Base-by-base conservation (phyloP, 352 stramenopile genomes). In the Phytophthora citrophthora region DNA sequence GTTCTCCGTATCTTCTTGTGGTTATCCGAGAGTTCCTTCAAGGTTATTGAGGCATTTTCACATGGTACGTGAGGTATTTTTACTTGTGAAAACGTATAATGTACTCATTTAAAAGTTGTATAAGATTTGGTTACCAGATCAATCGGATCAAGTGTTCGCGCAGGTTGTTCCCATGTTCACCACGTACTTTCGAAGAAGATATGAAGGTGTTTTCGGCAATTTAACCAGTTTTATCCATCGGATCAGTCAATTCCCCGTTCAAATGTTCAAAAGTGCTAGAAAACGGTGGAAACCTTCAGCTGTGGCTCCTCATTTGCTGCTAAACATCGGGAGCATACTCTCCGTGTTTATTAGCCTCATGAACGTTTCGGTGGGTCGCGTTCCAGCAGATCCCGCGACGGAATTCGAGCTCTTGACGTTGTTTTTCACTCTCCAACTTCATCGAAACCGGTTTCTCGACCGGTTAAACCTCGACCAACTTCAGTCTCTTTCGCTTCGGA, bases 41-140 rank as follows among this genome's bases (percentile, higher is more conserved):
- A 74, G 84, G 18, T 61, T 93, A 2, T 49, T 93, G 13, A 76
- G 84, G 4, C 84, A 93, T 57, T 91, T 93, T 26, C 73, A 89
- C 39, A 11, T 90, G 57, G 79, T 89, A 76, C 24, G 54, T 54
- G 29, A 34, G 29, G 29, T 34, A 34, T 34, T 34, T 7, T 34
- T 12, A 34, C 29, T n/a, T n/a, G n/a, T n/a, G n/a, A n/a, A n/a
- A n/a, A n/a, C n/a, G n/a, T 34, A 34, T 34, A 12, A 32, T 15
- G 20, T 27, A 27, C 1, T 44, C 58, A 13, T 20, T 24, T 10
- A 11, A 38, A 15, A 39, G 2, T 57, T 27, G 11, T 18, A 11
- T 15, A 24, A 85, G 76, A 74, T 90, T 12, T 83, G 68, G 60
- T 38, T 90, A 6, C 59, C 58, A 5, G 75, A 88, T 40, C 72